Evolutionary conservation across 2,329 filamentous ascomycete species (phyloP).

Genomic region (Epichloe scottii): DNA sequence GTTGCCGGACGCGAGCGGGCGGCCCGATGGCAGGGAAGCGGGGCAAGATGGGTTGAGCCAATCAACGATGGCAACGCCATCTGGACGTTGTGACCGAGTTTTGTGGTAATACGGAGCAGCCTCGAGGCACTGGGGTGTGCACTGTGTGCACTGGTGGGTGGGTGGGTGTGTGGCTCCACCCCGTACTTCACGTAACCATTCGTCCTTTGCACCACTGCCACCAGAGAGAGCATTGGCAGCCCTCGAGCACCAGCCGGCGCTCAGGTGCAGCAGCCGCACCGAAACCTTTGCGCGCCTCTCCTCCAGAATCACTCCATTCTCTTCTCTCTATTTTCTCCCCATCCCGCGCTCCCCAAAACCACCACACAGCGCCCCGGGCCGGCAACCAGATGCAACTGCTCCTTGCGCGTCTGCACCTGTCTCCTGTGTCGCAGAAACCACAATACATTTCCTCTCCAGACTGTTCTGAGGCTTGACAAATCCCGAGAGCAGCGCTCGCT

Average conservation of each 20-base stretch:
- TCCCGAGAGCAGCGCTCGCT: neutral
- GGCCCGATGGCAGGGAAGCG: neutral
- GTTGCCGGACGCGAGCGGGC: constrained; percentile 1
- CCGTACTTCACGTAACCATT: too few species aligned
- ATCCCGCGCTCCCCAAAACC: neutral
- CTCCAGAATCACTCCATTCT: too few species aligned
- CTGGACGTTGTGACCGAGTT: neutral
- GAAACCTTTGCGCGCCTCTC: too few species aligned
- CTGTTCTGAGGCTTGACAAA: neutral
- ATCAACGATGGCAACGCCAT: neutral
- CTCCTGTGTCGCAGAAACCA: neutral
- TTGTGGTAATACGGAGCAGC: too few species aligned
- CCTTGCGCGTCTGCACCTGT: constrained; percentile 4
- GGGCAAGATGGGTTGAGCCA: neutral
- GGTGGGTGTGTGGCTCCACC: too few species aligned
- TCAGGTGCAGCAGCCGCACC: too few species aligned
- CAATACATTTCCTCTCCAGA: neutral
- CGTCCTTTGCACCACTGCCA: too few species aligned
- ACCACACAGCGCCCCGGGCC: constrained; percentile 2
- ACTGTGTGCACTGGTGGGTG: too few species aligned
- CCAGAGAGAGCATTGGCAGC: too few species aligned
- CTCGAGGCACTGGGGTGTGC: too few species aligned
- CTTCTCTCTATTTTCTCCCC: neutral
- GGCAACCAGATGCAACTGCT: constrained; percentile 4
- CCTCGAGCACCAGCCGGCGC: too few species aligned